Evolutionary conservation across 177 flowering plant species (phyloP).

Genomic region (Telopea speciosissima): DNA sequence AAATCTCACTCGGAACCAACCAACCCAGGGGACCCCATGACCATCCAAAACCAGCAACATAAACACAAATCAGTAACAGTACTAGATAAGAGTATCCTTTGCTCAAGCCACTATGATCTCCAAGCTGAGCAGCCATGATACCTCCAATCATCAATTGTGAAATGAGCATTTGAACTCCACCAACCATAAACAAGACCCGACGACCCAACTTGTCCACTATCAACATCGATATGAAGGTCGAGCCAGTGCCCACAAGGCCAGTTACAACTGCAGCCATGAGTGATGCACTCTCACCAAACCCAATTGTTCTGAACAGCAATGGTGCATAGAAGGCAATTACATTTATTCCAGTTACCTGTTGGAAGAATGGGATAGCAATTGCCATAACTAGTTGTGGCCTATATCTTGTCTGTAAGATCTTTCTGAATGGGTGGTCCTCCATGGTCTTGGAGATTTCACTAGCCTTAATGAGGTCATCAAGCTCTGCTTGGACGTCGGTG

Average conservation of each 20-base stretch:
- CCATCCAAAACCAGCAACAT: conserved; percentile 22
- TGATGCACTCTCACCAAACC: conserved; percentile 28
- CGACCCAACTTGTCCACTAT: no score
- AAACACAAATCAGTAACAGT: conserved; percentile 17
- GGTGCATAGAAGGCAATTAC: conserved; percentile 18
- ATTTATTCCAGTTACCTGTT: conserved; percentile 10
- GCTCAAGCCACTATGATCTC: conserved; percentile 46
- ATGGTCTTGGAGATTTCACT: conserved; percentile 7
- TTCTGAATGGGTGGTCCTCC: neutral
- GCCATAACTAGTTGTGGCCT: conserved; percentile 16
- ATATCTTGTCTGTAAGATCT: conserved; percentile 3
- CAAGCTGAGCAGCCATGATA: conserved; percentile 43
- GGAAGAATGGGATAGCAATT: conserved; percentile 16
- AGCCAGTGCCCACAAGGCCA: no score
- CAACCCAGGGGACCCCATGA: conserved; percentile 31
- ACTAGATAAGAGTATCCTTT: conserved; percentile 33
- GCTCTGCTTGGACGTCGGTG: conserved; percentile 8
- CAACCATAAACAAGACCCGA: conserved; percentile 30
- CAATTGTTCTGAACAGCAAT: conserved; percentile 9
- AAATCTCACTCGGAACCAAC: conserved; percentile 29
- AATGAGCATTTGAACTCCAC: conserved; percentile 66
- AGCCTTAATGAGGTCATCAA: conserved; percentile 14
- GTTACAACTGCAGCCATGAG: no score
- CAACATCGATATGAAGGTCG: no score
- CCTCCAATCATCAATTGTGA: conserved; percentile 45